Percentiles rank a stretch among this genome's conserved stretches.
Evolutionary conservation across 192 early-diverging fungal genomes (phyloP).

Genomic region (Linnemannia exigua): DNA sequence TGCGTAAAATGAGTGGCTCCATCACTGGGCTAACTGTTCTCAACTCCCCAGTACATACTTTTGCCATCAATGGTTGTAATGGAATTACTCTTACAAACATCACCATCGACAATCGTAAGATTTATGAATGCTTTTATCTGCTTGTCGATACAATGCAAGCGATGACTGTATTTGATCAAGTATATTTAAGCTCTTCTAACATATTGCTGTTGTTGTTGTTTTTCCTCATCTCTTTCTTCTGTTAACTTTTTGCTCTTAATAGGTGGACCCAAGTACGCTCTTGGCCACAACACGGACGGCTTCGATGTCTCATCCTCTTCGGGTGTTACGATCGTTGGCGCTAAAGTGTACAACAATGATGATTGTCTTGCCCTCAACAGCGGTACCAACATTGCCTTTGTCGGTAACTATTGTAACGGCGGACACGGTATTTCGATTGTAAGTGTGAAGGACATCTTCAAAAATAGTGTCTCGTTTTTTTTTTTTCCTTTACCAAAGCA

Average conservation of each 20-base stretch:
- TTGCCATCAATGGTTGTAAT: slow-evolving; percentile 49
- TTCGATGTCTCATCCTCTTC: slow-evolving; percentile 51
- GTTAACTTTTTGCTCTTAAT: no score
- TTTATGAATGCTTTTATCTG: slow-evolving; percentile 3
- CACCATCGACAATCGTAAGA: slow-evolving; percentile 59
- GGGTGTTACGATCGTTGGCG: slow-evolving; percentile 47
- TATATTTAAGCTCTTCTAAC: neutral
- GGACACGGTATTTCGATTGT: slow-evolving; percentile 50
- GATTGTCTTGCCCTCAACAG: slow-evolving; percentile 67
- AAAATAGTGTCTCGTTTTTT: neutral
- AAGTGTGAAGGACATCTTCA: slow-evolving; percentile 18
- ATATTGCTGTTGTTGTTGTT: neutral
- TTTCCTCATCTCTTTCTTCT: neutral
- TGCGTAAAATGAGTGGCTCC: slow-evolving; percentile 37
- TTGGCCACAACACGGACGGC: slow-evolving; percentile 62
- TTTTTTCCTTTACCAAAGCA: neutral
- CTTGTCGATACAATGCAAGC: neutral
- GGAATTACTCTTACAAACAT: slow-evolving; percentile 44
- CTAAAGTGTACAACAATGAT: slow-evolving; percentile 61
- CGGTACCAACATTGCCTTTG: slow-evolving; percentile 60
- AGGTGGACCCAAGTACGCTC: slow-evolving; percentile 38
- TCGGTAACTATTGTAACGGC: slow-evolving; percentile 57
- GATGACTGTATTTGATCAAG: slow-evolving; percentile 8
- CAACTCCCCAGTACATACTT: slow-evolving; percentile 59
- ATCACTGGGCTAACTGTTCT: slow-evolving; percentile 46